These are phyloP conservation scores for Sicyos baderoa DNA, from an alignment of 306 rosid genomes.

Conservation along the genomic window DNA sequence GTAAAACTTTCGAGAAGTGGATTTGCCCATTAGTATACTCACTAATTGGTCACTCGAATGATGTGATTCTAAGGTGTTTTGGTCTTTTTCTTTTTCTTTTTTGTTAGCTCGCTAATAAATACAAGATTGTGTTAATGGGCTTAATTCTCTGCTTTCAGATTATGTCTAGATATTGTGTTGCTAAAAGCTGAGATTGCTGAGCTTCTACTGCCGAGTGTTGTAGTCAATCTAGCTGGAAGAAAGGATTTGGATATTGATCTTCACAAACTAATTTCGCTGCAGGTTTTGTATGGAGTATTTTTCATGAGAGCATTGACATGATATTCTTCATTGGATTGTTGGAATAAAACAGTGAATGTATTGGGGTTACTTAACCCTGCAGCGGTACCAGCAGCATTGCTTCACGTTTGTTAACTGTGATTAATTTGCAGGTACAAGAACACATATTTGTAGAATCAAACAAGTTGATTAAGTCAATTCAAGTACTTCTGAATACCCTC, in stretches of 20 bases:
- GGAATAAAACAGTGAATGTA: background rate
- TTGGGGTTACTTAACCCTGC: background rate
- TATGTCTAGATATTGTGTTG: constrained; percentile 72
- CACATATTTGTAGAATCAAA: constrained; percentile 64
- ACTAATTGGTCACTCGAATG: constrained; percentile 58
- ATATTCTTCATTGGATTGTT: constrained; percentile 8
- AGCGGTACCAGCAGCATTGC: background rate
- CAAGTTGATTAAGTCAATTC: constrained; percentile 66
- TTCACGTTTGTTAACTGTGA: constrained; percentile 17
- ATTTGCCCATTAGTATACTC: constrained; percentile 70
- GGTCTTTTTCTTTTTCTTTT: constrained; percentile 2
- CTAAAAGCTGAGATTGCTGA: constrained; percentile 81
- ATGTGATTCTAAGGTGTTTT: constrained; percentile 62
- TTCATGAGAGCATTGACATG: background rate
- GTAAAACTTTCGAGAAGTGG: constrained; percentile 76
- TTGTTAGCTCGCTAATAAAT: background rate
- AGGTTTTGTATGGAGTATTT: constrained; percentile 36
- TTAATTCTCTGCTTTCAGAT: constrained; percentile 42
- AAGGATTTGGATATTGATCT: constrained; percentile 60
- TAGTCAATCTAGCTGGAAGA: constrained; percentile 72
- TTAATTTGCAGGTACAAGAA: constrained; percentile 66
- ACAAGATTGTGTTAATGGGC: background rate
- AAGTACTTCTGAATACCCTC: constrained; percentile 70
- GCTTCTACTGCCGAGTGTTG: constrained; percentile 64
- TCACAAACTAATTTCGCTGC: constrained; percentile 46